Conservation (phyloP, 805 yeast genomes). For the Kuraishia hungarica region DNA sequence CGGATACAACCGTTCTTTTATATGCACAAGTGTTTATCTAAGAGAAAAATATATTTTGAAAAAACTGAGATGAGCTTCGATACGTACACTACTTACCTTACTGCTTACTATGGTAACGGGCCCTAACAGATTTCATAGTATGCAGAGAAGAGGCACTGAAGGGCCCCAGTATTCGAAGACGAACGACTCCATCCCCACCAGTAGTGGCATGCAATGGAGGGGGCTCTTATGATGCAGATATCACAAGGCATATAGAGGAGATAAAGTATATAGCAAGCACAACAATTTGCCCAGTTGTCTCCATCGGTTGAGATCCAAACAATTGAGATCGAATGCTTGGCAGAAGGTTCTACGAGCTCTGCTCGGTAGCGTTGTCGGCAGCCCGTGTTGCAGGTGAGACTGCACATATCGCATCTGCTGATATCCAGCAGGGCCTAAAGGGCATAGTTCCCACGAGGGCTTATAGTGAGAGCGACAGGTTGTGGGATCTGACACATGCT, state of each 20-base stretch:
- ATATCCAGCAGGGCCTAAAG: conserved; percentile 1
- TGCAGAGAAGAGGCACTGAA: too few relatives aligned
- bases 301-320: neutral
- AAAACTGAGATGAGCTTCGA: neutral
- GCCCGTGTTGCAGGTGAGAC: conserved; percentile 17
- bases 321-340: neutral
- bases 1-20: neutral
- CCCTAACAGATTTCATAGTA: too few relatives aligned
- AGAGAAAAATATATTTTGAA: neutral
- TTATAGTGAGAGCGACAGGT: conserved; percentile 8
- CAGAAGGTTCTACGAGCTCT: conserved; percentile 2
- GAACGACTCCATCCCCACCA: neutral
- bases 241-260: too few relatives aligned
- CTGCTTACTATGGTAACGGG: too few relatives aligned
- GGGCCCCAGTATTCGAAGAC: neutral
- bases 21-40: neutral
- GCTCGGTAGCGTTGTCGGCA: conserved; percentile 16
- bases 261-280: too few relatives aligned
- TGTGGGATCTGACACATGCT: conserved; percentile 16
- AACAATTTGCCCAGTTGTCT: neutral
- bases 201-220: neutral
- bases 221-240: neutral
- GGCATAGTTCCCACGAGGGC: neutral
- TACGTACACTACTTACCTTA: neutral
- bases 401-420: conserved; percentile 6